Conservation (phyloP, 169 alveolate species). For the Eimeria necatrix region DNA sequence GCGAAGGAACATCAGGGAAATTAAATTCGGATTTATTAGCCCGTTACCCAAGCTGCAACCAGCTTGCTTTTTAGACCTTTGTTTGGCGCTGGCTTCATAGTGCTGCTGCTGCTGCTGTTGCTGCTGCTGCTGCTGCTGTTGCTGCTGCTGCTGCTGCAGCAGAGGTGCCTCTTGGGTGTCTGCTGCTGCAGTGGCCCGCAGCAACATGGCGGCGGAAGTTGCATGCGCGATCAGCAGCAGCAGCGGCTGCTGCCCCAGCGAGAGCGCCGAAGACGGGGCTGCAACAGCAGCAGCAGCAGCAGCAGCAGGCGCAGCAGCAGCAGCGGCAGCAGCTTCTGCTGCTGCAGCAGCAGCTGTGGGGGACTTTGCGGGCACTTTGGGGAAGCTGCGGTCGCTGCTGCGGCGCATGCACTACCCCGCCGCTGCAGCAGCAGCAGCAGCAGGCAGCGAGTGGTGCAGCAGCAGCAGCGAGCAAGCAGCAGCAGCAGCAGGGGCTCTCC, state of each 20-base stretch:
- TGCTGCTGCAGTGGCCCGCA: not conserved
- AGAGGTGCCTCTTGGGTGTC: too few relatives aligned
- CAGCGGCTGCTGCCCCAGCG: constrained; percentile 21
- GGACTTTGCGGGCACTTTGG: constrained; percentile 63
- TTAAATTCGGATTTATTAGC: too few relatives aligned
- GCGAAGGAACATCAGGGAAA: too few relatives aligned
- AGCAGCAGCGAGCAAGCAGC: constrained; percentile 62
- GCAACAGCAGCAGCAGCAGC: constrained; percentile 58
- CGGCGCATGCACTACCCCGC: constrained; percentile 77
- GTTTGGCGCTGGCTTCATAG: too few relatives aligned
- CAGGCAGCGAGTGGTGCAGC: constrained; percentile 53
- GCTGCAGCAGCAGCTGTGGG: constrained; percentile 65
- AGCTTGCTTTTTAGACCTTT: too few relatives aligned
- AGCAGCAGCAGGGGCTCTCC: constrained; percentile 40
- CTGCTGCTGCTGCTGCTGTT: too few relatives aligned
- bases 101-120: too few relatives aligned
- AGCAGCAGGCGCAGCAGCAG: constrained; percentile 44
- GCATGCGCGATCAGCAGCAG: not conserved
- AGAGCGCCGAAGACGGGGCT: not conserved
- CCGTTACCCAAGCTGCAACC: too few relatives aligned
- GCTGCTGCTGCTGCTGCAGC: too few relatives aligned
- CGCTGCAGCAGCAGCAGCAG: constrained; percentile 27
- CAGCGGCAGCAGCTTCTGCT: constrained; percentile 39
- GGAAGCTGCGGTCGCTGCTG: constrained; percentile 64
- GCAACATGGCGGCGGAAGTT: not conserved